Evolutionary conservation across 2,329 filamentous ascomycete species (phyloP), one percentile per base, ranked within the genome.

Genomic region (Hirsutella minnesotensis): DNA sequence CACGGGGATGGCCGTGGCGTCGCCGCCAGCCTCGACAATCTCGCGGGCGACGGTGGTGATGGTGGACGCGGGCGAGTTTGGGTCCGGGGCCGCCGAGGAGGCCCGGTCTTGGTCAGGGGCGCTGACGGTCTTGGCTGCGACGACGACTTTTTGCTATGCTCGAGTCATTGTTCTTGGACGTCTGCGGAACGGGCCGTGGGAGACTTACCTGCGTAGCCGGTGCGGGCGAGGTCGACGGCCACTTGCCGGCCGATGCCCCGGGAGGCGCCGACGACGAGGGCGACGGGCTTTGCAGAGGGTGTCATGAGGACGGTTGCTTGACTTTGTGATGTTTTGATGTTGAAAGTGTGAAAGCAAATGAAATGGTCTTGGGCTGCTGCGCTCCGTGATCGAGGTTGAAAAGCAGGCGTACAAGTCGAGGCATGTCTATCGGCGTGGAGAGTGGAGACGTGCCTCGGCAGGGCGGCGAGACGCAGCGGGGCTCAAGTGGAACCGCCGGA

Each of bases 211-310:
- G 72, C 67, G 56, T 89, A 90, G 31, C 77, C 80, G 49, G 79
- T 72, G 51, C 67, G 76, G 8, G 85, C 82, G 3, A 94, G 68
- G 56, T 87, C 83, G 52, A 94, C 73, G 44, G 86, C 85, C 33
- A 92, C 69, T 58, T 92, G 86, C 34, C 85, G 70, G 38, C 86
- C 86, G 49, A 94, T 90, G 31, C 86, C 86, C 47, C 86, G 69
- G 0, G 84, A 89, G 2, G 83, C 84, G 33, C 85, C 85, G 18
- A 89, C 72, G 4, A 90, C 68, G 18, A 89, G 69, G 18, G 82
- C 83, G 7, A 88, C 82, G 47, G 69, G 68, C 44, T 68, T 59
- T 12, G 47, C 33, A 20, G 48, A 21, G 16, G 40, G 40, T n/a
- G n/a, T n/a, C 40, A 41, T 41, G 39, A 18, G 31, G 29, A 12